Evolutionary conservation across 2,329 filamentous ascomycete species (phyloP), one percentile per base, ranked within the genome.

Genomic region (Cadophora malorum): DNA sequence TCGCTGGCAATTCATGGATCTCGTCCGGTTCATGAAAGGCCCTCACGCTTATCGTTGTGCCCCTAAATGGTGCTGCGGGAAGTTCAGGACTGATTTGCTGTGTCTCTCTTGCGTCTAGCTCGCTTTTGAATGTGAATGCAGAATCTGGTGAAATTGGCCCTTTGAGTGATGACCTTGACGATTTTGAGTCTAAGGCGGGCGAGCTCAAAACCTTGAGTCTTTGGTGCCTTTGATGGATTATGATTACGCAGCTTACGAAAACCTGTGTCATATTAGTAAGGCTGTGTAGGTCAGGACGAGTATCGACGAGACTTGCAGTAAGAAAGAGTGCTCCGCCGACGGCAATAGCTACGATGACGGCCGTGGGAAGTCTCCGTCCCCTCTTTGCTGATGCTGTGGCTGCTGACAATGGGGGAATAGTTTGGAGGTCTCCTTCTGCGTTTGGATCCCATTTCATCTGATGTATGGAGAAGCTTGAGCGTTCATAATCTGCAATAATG

Each of bases 401-500:
- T 7, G 49, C 49, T 8, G 53, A 47, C 6, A 53, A 23, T 33
- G 73, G 68, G 1, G 67, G 49, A 16, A 76, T 76, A 10, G 71
- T 38, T 19, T 61, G 64, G n/a, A 74, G 70, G 19, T 70, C 67
- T 52, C 68, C 53, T 45, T 56, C 9, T 16, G 70, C 41, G 33
- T 71, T 68, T 2, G 70, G 63, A 28, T 67, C 63, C 73, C 74
- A 76, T 45, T 69, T 69, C 31, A 73, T 66, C 59, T 74, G 74
- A 53, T 68, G 80, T 0, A 82, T 76, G 52, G 81, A 81, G 65
- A 82, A 82, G 3, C 73, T 72, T 0, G 73, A 74, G 23, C 79
- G 79, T 69, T 82, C 80, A 65, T 82, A 82, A 70, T 82, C 79
- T 45, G 77, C 79, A 10, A 75, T 73, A 4, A 76, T 58, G 55